Evolutionary conservation across 371 early-diverging fungal species (phyloP), one percentile per base, ranked within the genome.

Genomic region (Rhizopus delemar): DNA sequence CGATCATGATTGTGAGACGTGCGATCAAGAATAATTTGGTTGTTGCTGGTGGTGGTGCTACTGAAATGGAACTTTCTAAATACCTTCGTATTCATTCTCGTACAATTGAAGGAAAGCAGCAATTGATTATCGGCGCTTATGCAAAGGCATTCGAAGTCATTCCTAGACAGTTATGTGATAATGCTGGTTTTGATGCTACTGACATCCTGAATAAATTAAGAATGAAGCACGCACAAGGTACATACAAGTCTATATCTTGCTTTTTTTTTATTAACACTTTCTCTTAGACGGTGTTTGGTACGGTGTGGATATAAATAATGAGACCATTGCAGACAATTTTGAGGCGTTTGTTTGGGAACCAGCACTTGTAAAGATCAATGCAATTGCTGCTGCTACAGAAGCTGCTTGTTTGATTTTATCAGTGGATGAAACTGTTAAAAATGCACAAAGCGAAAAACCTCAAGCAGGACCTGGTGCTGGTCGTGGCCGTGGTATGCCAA

Each of bases 181-280:
- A 99, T 79, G 99, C 99, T 61, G 99, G 99, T 58, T 96, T 99
- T 64, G 99, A 99, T 74, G 92, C 99, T n/a, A 99, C 98, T 9
- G 95, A 95, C 75, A 92, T 96, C 61, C 82, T 99, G 49, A 99
- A 98, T 82, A 89, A 95, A 80, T 84, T 99, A 57, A 89, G 99
- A 71, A 93, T 94, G 82, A 89, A 92, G 72, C 99, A 99, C 72
- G 86, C 89, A 33, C 88, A 89, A 68, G 92, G 90, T 74, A 79
- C 75, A 56, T 49, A 8, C 89, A 73, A 78, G 76, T 55, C 51
- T 57, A 46, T 38, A 46, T 32, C 4, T n/a, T 51, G 9, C 38
- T 16, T 8, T 33, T 52, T 59, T 3, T 36, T 22, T 51, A 6
- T 5, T 50, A 32, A 8, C 22, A 51, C 65, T 33, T 5, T 35